These are phyloP conservation scores for Nicotiana paniculata DNA, from an alignment of 257 asterid genomes.

Conservation along the genomic window DNA sequence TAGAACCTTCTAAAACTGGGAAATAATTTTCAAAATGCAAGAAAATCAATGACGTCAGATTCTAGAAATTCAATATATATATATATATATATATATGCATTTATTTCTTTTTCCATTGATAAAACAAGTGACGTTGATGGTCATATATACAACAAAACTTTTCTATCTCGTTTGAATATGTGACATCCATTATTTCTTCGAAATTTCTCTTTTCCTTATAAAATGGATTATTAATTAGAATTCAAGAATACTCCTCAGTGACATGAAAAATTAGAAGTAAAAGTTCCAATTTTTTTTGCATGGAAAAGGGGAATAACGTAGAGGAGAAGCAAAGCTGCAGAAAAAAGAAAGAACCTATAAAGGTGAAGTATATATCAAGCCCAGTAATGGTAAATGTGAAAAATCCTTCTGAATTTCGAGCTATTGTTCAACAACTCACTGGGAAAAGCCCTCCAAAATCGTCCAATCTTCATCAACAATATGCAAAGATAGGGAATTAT, in stretches of 20 bases:
- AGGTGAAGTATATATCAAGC: slow-evolving; percentile 32
- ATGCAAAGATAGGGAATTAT: not conserved
- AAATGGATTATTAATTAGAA: not conserved
- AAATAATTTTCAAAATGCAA: not conserved
- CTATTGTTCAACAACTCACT: slow-evolving; percentile 35
- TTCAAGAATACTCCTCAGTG: not conserved
- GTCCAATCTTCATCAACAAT: not conserved
- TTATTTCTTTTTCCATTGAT: not conserved
- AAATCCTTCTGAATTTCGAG: slow-evolving; percentile 27
- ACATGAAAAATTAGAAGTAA: not conserved
- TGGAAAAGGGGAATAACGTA: too few species aligned
- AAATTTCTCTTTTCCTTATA: not conserved
- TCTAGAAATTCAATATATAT: not conserved
- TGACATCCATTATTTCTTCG: slow-evolving; percentile 3
- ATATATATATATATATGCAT: not conserved
- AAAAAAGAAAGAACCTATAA: slow-evolving; percentile 14
- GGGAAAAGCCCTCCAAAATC: slow-evolving; percentile 20
- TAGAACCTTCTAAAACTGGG: not conserved
- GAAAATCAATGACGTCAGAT: not conserved
- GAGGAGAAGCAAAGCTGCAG: not conserved
- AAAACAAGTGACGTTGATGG: not conserved
- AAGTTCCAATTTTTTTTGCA: too few species aligned
- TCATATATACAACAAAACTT: not conserved
- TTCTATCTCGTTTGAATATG: not conserved
- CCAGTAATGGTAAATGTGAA: slow-evolving; percentile 27